Percentiles rank a stretch among this genome's conserved stretches.
Conservation (phyloP, 2,329 filamentous ascomycete species). For the Pseudofabraea citricarpa region DNA sequence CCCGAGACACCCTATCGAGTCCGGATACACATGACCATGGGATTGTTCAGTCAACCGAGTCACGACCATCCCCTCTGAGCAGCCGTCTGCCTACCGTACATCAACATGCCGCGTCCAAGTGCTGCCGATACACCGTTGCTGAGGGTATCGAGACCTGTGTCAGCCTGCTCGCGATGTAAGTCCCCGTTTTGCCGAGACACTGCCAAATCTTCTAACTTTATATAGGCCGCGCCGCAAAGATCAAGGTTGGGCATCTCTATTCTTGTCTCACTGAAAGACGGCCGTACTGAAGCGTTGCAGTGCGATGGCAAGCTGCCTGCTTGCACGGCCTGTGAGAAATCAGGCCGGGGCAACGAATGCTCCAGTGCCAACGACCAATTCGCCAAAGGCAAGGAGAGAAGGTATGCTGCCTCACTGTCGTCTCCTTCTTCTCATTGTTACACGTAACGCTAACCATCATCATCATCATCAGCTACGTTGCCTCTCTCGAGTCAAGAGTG, state of each 20-base stretch:
- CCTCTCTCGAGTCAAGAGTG: slow-evolving; percentile 85
- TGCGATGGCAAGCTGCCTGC: slow-evolving; percentile 95
- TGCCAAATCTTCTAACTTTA: slow-evolving; percentile 1
- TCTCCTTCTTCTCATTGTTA: slow-evolving; percentile 11
- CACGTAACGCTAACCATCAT: no score
- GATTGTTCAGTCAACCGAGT: no score
- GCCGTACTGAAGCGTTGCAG: slow-evolving; percentile 33
- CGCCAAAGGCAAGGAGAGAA: slow-evolving; percentile 89
- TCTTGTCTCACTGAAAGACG: slow-evolving; percentile 2
- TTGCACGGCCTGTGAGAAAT: slow-evolving; percentile 92
- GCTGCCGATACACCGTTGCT: slow-evolving; percentile 47
- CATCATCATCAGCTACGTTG: slow-evolving; percentile 72
- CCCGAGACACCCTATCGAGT: no score
- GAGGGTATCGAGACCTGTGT: slow-evolving; percentile 72
- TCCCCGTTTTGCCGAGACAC: slow-evolving; percentile 6
- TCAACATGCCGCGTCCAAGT: slow-evolving; percentile 19
- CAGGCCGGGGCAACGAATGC: slow-evolving; percentile 79
- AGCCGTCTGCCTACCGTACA: no score
- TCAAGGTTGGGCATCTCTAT: slow-evolving; percentile 56
- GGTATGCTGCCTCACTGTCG: slow-evolving; percentile 40
- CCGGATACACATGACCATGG: no score
- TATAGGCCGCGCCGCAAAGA: slow-evolving; percentile 77
- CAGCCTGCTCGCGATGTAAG: slow-evolving; percentile 72
- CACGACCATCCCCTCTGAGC: no score
- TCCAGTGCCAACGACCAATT: slow-evolving; percentile 96